Conservation (phyloP, 495 filamentous ascomycete species). For the Penicillium paradoxum region DNA sequence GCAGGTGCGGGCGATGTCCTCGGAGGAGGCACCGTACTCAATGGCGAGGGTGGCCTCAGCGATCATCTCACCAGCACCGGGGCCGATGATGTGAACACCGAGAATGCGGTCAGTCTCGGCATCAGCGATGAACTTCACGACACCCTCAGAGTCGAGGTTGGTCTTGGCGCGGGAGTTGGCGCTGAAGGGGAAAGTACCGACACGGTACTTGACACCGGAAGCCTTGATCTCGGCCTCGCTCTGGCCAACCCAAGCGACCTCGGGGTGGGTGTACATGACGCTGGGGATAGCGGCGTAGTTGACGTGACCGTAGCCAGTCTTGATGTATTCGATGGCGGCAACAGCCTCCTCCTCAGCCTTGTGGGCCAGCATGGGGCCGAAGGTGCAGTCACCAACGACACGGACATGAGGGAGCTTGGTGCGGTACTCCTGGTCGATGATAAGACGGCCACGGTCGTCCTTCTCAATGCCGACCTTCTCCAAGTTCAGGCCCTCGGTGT, state of each 20-base stretch:
- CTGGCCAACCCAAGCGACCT: constrained; percentile 98
- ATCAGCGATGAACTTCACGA: constrained; percentile 96
- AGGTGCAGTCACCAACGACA: constrained; percentile 92
- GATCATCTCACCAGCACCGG: constrained; percentile 98
- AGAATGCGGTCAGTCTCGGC: constrained; percentile 94
- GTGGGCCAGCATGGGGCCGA: constrained; percentile 98
- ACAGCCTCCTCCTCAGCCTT: constrained; percentile 99
- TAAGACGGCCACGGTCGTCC: constrained; percentile 86
- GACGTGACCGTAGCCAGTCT: constrained; percentile 94
- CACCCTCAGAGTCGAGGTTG: constrained; percentile 92
- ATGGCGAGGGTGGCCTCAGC: constrained; percentile 92
- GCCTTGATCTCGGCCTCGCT: constrained; percentile 95
- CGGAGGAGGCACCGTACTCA: constrained; percentile 91
- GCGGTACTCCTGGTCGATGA: constrained; percentile 98
- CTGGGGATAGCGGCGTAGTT: constrained; percentile 98
- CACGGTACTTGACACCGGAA: constrained; percentile 79
- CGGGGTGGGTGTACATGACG: constrained; percentile 99
- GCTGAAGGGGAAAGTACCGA: constrained; percentile 92
- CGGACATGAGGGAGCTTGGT: constrained; percentile 96
- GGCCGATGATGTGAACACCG: constrained; percentile 92
- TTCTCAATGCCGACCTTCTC: constrained; percentile 94
- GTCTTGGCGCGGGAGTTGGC: constrained; percentile 98
- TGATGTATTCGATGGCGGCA: constrained; percentile 91
- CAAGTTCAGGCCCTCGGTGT: constrained; percentile 83
- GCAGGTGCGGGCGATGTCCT: constrained; percentile 92